phyloP scores from a whole-genome alignment of 768 basidiomycete genomes.

The Tulasnella sp. region DNA sequence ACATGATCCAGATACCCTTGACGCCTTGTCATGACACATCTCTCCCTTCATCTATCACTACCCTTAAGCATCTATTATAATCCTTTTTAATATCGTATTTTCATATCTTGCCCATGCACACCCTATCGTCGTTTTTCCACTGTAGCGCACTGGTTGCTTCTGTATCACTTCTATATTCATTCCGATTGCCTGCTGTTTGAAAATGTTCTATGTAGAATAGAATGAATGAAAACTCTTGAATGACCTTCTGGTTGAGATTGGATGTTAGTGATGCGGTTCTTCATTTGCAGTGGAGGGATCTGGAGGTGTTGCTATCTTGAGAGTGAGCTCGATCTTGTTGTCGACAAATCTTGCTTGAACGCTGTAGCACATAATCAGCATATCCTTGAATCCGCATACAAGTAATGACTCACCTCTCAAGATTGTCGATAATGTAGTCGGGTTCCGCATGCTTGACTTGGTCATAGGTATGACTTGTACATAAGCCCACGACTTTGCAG shows the following conservation, averaged over 20 bases:
- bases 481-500: slow-evolving; percentile 62
- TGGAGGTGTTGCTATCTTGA: too few relatives aligned
- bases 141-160: too few relatives aligned
- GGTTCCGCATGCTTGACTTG: slow-evolving; percentile 37
- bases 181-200: not conserved
- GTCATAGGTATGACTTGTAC: slow-evolving; percentile 58
- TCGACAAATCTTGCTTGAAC: slow-evolving; percentile 4
- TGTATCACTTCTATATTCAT: too few relatives aligned
- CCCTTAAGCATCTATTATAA: too few relatives aligned
- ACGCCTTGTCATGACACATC: too few relatives aligned
- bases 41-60: too few relatives aligned
- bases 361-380: not conserved
- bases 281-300: not conserved
- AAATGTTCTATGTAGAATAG: slow-evolving; percentile 2
- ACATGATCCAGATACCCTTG: too few relatives aligned
- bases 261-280: not conserved
- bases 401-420: slow-evolving; percentile 32
- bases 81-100: too few relatives aligned
- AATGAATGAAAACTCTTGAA: too few relatives aligned
- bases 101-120: too few relatives aligned
- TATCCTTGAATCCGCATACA: not conserved
- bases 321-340: slow-evolving; percentile 11
- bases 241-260: too few relatives aligned
- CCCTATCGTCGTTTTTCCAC: too few relatives aligned
- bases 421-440: slow-evolving; percentile 54